Evolutionary conservation across 2,329 filamentous ascomycete genomes (phyloP).

Genomic region (Epichloe glyceriae): DNA sequence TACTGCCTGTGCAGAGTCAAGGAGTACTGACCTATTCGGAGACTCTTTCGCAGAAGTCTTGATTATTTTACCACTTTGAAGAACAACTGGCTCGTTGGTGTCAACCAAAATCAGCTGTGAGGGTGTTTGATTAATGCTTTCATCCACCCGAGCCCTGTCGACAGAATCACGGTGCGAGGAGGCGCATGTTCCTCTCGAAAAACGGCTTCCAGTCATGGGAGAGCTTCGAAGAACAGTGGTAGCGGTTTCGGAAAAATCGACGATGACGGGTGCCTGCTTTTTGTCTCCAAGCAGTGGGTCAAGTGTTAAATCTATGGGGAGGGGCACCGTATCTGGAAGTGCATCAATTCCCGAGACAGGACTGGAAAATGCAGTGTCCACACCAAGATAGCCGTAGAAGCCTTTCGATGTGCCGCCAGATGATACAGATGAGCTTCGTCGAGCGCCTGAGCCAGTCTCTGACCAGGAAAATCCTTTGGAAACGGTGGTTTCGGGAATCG

Average conservation of each 20-base stretch:
- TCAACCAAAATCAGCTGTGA: background rate
- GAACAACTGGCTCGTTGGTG: background rate
- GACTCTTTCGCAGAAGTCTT: background rate
- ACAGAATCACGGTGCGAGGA: slow-evolving; percentile 3
- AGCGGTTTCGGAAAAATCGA: slow-evolving; percentile 25
- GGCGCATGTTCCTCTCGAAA: background rate
- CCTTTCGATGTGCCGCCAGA: slow-evolving; percentile 6
- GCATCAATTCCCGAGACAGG: slow-evolving; percentile 10
- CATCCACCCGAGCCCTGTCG: background rate
- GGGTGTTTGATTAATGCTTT: background rate
- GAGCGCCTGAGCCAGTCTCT: slow-evolving; percentile 14
- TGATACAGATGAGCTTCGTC: slow-evolving; percentile 18
- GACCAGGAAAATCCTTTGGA: slow-evolving; percentile 16
- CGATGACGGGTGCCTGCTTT: background rate
- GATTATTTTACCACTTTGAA: background rate
- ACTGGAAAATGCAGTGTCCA: slow-evolving; percentile 17
- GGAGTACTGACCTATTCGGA: no score
- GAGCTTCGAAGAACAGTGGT: slow-evolving; percentile 21
- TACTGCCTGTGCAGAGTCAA: background rate
- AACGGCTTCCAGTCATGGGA: slow-evolving; percentile 9
- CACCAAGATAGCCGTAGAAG: slow-evolving; percentile 13
- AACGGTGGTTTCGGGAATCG: background rate
- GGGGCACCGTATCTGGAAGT: slow-evolving; percentile 21
- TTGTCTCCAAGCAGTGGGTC: background rate
- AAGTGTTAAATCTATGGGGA: slow-evolving; percentile 7